Percentiles rank a stretch among this genome's conserved stretches.
Conservation (phyloP, 2,329 filamentous ascomycete genomes). For the Trichophaea hybrida region DNA sequence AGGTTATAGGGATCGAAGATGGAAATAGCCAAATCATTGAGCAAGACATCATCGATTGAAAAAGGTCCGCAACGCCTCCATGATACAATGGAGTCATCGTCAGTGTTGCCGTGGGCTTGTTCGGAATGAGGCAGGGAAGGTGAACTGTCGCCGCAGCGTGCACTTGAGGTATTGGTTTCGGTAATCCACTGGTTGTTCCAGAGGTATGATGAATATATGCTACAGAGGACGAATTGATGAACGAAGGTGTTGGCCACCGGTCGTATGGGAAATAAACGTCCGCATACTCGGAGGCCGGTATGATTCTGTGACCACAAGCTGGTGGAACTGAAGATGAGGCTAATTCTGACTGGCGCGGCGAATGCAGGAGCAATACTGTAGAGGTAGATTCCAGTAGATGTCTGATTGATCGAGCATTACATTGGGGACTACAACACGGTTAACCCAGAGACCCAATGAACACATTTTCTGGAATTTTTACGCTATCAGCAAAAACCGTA, state of each 20-base stretch:
- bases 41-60: conserved; percentile 47
- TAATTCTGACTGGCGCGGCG: conserved; percentile 16
- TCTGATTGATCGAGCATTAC: conserved; percentile 35
- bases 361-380: conserved; percentile 33
- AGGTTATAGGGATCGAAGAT: conserved; percentile 42
- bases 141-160: conserved; percentile 43
- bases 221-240: conserved; percentile 29
- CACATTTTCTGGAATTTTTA: conserved; percentile 26
- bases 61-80: conserved; percentile 48
- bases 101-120: conserved; percentile 39
- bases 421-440: conserved; percentile 34
- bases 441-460: not conserved
- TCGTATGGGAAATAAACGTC: not conserved
- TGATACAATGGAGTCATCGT: conserved; percentile 53
- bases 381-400: conserved; percentile 40
- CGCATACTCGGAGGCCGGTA: conserved; percentile 11
- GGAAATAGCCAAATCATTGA: conserved; percentile 50
- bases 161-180: conserved; percentile 47
- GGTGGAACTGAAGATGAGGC: conserved; percentile 10
- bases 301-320: conserved; percentile 17
- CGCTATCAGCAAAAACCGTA: conserved; percentile 43
- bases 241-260: not conserved
- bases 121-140: conserved; percentile 36
- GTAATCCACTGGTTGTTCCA: conserved; percentile 48
- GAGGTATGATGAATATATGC: conserved; percentile 51